Conservation (phyloP, 2,329 filamentous ascomycete genomes). For the Uncinocarpus reesii region DNA sequence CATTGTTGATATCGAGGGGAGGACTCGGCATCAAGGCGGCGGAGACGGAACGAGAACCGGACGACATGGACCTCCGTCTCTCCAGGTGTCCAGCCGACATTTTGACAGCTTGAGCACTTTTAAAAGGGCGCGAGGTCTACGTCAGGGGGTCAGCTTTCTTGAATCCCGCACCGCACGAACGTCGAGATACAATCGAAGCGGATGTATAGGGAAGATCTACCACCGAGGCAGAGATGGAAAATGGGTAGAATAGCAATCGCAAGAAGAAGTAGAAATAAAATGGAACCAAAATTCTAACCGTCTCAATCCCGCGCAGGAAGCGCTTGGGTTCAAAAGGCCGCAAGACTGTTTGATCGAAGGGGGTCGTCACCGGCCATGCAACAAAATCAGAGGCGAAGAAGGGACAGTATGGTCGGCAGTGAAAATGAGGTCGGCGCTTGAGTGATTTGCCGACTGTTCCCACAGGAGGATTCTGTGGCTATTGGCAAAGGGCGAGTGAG, state of each 20-base stretch:
- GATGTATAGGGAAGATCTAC: not conserved
- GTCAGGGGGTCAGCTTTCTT: not conserved
- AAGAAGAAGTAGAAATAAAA: too few relatives aligned
- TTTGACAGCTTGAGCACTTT: not conserved
- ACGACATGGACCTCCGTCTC: conserved; percentile 51
- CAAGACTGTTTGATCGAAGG: not conserved
- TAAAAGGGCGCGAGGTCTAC: not conserved
- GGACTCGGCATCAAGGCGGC: conserved; percentile 36
- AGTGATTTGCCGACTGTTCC: not conserved
- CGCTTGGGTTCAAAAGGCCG: not conserved
- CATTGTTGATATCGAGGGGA: conserved; percentile 29
- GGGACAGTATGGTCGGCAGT: not conserved
- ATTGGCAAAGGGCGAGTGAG: not conserved
- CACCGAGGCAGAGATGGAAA: too few relatives aligned
- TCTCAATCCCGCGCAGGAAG: too few relatives aligned
- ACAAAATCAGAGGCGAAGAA: not conserved
- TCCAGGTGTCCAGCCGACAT: conserved; percentile 46
- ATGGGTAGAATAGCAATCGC: too few relatives aligned
- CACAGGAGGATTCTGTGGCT: not conserved
- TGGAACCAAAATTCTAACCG: too few relatives aligned
- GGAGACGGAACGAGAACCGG: conserved; percentile 48
- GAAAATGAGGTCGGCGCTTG: conserved; percentile 8
- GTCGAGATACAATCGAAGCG: not conserved
- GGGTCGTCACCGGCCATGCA: conserved; percentile 5
- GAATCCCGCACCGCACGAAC: not conserved